These are phyloP conservation scores for Epithele typhae DNA, from an alignment of 768 basidiomycete species.

Conservation along the genomic window DNA sequence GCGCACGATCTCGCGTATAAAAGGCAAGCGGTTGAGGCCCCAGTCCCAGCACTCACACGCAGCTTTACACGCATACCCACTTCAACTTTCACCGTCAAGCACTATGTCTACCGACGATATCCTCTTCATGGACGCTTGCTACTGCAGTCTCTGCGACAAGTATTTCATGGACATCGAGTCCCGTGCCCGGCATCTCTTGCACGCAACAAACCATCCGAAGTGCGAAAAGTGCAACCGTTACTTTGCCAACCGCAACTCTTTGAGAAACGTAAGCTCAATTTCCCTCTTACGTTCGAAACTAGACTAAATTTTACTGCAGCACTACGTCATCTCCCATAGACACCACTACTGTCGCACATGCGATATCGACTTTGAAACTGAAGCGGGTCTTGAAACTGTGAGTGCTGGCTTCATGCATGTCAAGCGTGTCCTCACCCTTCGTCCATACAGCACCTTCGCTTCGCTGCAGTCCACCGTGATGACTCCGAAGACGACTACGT, in stretches of 20 bases:
- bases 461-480: constrained; percentile 26
- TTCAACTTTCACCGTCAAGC: no score
- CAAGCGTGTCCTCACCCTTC: no score
- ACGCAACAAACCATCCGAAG: constrained; percentile 26
- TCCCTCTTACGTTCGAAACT: background rate
- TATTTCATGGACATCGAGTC: constrained; percentile 27
- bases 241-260: constrained; percentile 30
- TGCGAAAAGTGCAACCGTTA: constrained; percentile 27
- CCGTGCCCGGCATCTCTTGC: constrained; percentile 26
- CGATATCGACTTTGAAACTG: constrained; percentile 25
- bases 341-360: constrained; percentile 31
- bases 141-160: constrained; percentile 33
- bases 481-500: constrained; percentile 17
- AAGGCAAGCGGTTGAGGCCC: no score
- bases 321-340: constrained; percentile 24
- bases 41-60: no score
- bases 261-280: constrained; percentile 23
- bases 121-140: constrained; percentile 16
- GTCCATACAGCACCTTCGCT: constrained; percentile 24
- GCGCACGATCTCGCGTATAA: no score
- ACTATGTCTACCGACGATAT: background rate
- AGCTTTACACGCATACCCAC: no score
- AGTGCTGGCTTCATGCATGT: background rate
- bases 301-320: constrained; percentile 15
- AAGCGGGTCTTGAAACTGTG: constrained; percentile 27